A percentile compares a stretch with the other conserved stretches of the same genome.
phyloP scores from a whole-genome alignment of 768 basidiomycete species.

The Suillus tomentosus region DNA sequence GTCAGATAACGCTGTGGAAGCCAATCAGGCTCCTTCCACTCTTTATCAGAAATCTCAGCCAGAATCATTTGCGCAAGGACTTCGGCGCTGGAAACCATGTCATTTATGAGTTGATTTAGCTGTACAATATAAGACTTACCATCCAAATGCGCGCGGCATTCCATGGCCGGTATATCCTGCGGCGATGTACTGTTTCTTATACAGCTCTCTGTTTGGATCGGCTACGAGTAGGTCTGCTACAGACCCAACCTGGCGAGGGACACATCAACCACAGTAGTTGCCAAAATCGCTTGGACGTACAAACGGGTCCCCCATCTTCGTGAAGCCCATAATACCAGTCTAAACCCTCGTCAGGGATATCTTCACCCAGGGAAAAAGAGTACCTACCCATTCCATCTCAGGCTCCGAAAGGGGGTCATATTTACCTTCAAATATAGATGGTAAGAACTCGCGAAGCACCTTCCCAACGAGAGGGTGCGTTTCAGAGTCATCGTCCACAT shows the following conservation, averaged over 20 bases:
- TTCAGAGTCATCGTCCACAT: slow-evolving; percentile 58
- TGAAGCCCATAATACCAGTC: slow-evolving; percentile 86
- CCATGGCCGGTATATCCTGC: slow-evolving; percentile 76
- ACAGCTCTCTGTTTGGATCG: slow-evolving; percentile 11
- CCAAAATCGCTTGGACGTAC: slow-evolving; percentile 42
- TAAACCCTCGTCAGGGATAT: slow-evolving; percentile 25
- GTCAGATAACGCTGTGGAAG: slow-evolving; percentile 59
- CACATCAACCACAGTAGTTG: background rate
- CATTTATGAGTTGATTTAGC: background rate
- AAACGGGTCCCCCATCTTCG: slow-evolving; percentile 61
- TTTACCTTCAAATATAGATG: slow-evolving; percentile 54
- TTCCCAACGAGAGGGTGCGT: slow-evolving; percentile 50
- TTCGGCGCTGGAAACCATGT: slow-evolving; percentile 50
- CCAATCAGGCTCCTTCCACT: slow-evolving; percentile 62
- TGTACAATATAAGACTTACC: slow-evolving; percentile 33
- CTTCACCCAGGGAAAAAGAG: background rate
- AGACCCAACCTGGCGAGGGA: slow-evolving; percentile 9
- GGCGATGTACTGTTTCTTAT: slow-evolving; percentile 62
- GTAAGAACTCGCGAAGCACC: slow-evolving; percentile 60
- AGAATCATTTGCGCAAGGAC: slow-evolving; percentile 59
- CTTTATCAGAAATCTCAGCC: slow-evolving; percentile 44
- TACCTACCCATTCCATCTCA: slow-evolving; percentile 81
- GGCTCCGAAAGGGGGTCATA: slow-evolving; percentile 43
- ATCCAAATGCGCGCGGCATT: slow-evolving; percentile 70
- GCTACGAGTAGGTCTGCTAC: background rate